phyloP scores from a whole-genome alignment of 2,329 filamentous ascomycete species.

The Rutstroemia sp. region DNA sequence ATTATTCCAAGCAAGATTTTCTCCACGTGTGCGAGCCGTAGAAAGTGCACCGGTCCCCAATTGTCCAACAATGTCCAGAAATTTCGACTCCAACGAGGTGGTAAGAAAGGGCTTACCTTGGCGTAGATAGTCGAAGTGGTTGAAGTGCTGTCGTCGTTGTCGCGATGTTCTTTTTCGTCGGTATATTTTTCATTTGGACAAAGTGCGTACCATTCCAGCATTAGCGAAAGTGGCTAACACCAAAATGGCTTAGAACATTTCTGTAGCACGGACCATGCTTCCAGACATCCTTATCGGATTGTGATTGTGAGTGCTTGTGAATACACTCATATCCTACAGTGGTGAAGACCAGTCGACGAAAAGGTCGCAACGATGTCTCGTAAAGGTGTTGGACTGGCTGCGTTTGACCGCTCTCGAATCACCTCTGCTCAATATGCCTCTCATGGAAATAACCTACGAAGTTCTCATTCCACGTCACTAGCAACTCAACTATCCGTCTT shows the following conservation, averaged over 20 bases:
- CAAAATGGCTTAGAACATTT: background rate
- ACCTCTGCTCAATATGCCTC: constrained; percentile 84
- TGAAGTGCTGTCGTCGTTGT: constrained; percentile 12
- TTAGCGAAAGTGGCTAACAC: constrained; percentile 7
- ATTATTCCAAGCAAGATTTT: background rate
- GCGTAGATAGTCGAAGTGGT: constrained; percentile 10
- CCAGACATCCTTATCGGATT: constrained; percentile 3
- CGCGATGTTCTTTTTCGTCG: constrained; percentile 6
- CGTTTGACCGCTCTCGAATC: constrained; percentile 78
- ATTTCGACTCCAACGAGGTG: background rate
- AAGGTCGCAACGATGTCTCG: constrained; percentile 48
- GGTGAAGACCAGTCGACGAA: background rate
- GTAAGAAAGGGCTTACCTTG: constrained; percentile 7
- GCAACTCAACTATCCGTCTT: constrained; percentile 94
- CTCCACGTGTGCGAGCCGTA: background rate
- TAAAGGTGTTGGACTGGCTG: constrained; percentile 82
- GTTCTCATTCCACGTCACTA: constrained; percentile 74
- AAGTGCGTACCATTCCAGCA: constrained; percentile 8
- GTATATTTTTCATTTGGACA: constrained; percentile 9
- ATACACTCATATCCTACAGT: background rate
- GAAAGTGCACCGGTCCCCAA: background rate
- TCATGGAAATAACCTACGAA: constrained; percentile 82
- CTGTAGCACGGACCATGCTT: background rate
- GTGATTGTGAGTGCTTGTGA: background rate
- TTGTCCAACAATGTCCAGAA: background rate